Percentiles rank a stretch among this genome's conserved stretches.
These are phyloP conservation scores for Apiospora hydei DNA, from an alignment of 2,329 filamentous ascomycete species.

Conservation along the genomic window DNA sequence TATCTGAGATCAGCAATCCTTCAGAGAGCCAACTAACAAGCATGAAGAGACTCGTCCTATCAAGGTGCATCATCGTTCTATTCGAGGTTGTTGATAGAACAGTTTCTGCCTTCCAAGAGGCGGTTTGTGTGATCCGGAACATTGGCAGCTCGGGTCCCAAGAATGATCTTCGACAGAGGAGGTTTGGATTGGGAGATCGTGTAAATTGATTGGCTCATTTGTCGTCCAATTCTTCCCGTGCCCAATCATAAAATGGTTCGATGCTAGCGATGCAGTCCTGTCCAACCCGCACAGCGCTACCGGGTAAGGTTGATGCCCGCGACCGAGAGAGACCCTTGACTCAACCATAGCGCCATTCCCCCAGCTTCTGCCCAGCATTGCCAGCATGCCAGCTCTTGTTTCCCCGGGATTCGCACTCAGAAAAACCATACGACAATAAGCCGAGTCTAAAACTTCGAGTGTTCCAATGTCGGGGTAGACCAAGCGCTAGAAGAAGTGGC, in stretches of 20 bases:
- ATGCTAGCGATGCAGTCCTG: background rate
- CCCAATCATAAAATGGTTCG: constrained; percentile 10
- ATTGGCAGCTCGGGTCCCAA: background rate
- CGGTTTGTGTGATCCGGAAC: background rate
- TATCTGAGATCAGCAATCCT: background rate
- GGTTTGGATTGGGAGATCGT: constrained; percentile 15
- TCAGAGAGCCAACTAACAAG: background rate
- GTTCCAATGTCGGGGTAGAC: constrained; percentile 8
- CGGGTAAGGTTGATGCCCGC: background rate
- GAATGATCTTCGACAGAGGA: background rate
- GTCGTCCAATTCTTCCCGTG: background rate
- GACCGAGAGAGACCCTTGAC: background rate
- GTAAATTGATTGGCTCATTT: constrained; percentile 7
- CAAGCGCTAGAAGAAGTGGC: background rate
- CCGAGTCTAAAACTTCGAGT: background rate
- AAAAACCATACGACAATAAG: constrained; percentile 9
- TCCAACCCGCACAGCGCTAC: constrained; percentile 4
- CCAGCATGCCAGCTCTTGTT: background rate
- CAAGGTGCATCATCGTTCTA: background rate
- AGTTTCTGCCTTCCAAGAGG: background rate
- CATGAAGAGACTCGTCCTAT: background rate
- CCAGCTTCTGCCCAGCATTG: background rate
- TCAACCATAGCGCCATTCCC: background rate
- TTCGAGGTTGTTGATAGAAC: background rate
- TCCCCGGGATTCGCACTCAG: background rate